Percentiles rank a stretch among this genome's conserved stretches.
phyloP scores from a whole-genome alignment of 192 early-diverging fungal species.

The Backusella mclennaniae region DNA sequence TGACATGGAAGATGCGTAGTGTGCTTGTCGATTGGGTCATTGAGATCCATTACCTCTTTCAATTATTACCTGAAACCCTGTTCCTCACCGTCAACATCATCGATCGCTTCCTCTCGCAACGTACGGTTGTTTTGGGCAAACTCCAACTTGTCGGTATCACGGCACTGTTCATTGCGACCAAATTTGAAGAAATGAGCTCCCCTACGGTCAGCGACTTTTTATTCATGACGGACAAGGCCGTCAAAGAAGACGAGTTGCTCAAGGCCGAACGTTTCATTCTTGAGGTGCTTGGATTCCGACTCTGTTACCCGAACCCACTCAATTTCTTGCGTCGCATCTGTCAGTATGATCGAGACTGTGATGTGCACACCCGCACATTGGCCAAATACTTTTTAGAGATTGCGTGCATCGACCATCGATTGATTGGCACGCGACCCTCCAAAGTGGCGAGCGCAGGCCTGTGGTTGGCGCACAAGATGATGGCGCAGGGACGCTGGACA shows the following conservation, averaged over 20 bases:
- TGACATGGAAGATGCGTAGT: conserved; percentile 90
- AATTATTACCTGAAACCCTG: conserved; percentile 91
- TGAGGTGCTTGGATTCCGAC: conserved; percentile 79
- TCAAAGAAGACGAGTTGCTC: conserved; percentile 81
- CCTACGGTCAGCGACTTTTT: conserved; percentile 85
- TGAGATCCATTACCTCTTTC: conserved; percentile 89
- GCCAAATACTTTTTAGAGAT: conserved; percentile 98
- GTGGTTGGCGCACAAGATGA: conserved; percentile 82
- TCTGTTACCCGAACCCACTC: conserved; percentile 90
- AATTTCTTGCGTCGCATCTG: conserved; percentile 87
- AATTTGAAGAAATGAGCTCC: conserved; percentile 91
- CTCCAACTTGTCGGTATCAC: conserved; percentile 95
- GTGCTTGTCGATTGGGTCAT: conserved; percentile 96
- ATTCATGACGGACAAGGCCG: conserved; percentile 80
- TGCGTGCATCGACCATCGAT: conserved; percentile 79
- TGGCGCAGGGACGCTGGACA: conserved; percentile 74
- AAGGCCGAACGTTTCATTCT: conserved; percentile 92
- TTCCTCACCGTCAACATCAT: conserved; percentile 92
- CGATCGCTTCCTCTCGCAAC: conserved; percentile 89
- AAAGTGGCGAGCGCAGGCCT: conserved; percentile 74
- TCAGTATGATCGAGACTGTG: conserved; percentile 82
- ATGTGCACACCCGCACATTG: conserved; percentile 86
- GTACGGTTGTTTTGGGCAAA: conserved; percentile 82
- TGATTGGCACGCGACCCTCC: conserved; percentile 71
- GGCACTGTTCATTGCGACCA: conserved; percentile 85